Evolutionary conservation across 371 early-diverging fungal genomes (phyloP), one percentile per base, ranked within the genome.

Genomic region (Mortierella sp.): DNA sequence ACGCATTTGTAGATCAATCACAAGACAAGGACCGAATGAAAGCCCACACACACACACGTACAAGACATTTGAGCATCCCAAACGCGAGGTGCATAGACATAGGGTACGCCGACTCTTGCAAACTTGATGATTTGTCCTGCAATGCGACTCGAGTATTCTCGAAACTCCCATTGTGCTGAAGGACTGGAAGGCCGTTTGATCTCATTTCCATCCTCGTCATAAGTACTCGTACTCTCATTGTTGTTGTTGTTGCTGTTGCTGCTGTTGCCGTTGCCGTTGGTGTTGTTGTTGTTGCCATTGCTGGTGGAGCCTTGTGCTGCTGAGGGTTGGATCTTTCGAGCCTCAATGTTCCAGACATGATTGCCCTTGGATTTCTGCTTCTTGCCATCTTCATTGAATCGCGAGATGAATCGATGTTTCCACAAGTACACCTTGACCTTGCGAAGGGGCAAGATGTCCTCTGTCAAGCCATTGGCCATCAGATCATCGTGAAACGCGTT

Each of bases 331-430:
- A 69, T 64, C 61, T 85, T 87, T 54, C 86, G 85, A 16, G 87
- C 91, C 61, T 89, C 90, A 57, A 89, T 88, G 39, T 88, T 84
- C 89, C 88, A 90, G 45, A 90, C 88, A 54, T 86, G 87, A 37
- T 85, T 83, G 9, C 91, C 91, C 66, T 90, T 90, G 62, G 85
- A 83, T 54, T 90, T 90, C 25, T 87, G 82, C 59, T 88, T 88
- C 57, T 84, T 86, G 52, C 90, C 90, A 45, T 88, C 87, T 58
- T 86, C 88, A 67, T 87, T 88, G 79, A 85, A 90, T 46, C 91
- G 82, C 40, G 83, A 83, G 45, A 90, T 88, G 70, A 84, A 90
- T n/a, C 71, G 64, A 44, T 72, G 88, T 43, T 84, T 83, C 83
- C 84, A 85, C 24, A 90, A 77, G 60, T 89, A 90, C 54, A 81